Conservation (phyloP, 2,329 filamentous ascomycete species). For the Grosmannia huntii region DNA sequence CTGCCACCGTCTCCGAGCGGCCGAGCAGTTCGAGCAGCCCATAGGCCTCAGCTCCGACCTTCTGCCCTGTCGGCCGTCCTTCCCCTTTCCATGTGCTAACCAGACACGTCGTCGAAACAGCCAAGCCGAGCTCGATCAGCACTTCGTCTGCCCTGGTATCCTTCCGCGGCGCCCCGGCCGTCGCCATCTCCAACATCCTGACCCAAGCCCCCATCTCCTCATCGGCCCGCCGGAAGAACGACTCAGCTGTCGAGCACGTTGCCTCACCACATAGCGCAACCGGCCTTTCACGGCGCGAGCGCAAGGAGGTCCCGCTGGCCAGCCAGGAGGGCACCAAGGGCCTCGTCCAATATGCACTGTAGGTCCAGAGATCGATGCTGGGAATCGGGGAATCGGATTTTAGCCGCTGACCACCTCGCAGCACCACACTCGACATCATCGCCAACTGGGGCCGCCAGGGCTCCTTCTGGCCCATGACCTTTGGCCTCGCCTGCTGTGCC, state of each 20-base stretch:
- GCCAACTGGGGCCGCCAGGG: slow-evolving; percentile 76
- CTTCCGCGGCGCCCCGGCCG: slow-evolving; percentile 35
- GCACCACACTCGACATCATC: slow-evolving; percentile 65
- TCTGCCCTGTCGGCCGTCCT: too few relatives aligned
- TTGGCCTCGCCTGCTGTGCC: slow-evolving; percentile 79
- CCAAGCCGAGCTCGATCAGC: slow-evolving; percentile 39
- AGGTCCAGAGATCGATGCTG: slow-evolving; percentile 28
- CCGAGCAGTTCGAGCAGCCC: background rate
- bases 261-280: slow-evolving; percentile 31
- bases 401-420: slow-evolving; percentile 22
- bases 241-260: slow-evolving; percentile 30
- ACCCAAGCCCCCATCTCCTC: slow-evolving; percentile 52
- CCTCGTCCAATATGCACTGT: slow-evolving; percentile 76
- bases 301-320: slow-evolving; percentile 61
- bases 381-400: background rate
- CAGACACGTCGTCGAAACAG: slow-evolving; percentile 26
- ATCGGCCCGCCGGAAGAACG: slow-evolving; percentile 51
- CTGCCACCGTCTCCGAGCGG: background rate
- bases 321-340: slow-evolving; percentile 73
- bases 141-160: slow-evolving; percentile 41
- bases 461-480: slow-evolving; percentile 81
- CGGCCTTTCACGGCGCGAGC: slow-evolving; percentile 40
- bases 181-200: slow-evolving; percentile 33
- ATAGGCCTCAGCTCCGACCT: background rate
- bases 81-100: background rate